Conservation (phyloP, 2,329 filamentous ascomycete species). For the Ceratocystis huliohia region DNA sequence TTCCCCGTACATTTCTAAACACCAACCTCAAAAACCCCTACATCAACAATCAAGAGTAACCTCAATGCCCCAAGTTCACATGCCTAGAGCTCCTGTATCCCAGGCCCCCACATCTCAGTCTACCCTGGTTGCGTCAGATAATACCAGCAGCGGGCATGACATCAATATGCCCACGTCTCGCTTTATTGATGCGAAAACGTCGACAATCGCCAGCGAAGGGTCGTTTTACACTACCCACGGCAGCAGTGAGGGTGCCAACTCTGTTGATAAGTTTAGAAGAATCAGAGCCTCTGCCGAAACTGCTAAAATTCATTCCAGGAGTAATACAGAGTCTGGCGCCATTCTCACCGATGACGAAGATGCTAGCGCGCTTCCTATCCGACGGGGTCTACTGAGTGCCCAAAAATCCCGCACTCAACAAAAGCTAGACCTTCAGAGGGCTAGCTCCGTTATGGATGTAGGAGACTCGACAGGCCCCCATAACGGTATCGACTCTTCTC, state of each 20-base stretch:
- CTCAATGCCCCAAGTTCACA: constrained; percentile 20
- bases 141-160: constrained; percentile 33
- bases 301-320: background rate
- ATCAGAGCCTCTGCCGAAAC: constrained; percentile 20
- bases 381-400: constrained; percentile 33
- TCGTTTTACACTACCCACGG: constrained; percentile 37
- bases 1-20: constrained; percentile 37
- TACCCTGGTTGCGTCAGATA: constrained; percentile 7
- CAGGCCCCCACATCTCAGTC: background rate
- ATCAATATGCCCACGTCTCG: constrained; percentile 45
- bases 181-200: constrained; percentile 42
- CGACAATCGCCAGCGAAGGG: constrained; percentile 37
- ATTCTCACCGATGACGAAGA: constrained; percentile 28
- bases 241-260: constrained; percentile 25
- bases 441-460: constrained; percentile 58
- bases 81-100: background rate
- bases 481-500: constrained; percentile 29
- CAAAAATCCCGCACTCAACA: constrained; percentile 59
- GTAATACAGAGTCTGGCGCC: background rate
- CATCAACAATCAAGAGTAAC: background rate
- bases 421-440: constrained; percentile 61
- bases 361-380: constrained; percentile 24
- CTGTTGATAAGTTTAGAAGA: constrained; percentile 29
- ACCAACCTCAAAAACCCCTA: constrained; percentile 6
- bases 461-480: constrained; percentile 24